Evolutionary conservation across 2,329 filamentous ascomycete species (phyloP), one percentile per base, ranked within the genome.

Genomic region (Penicillium aurantiogriseum): DNA sequence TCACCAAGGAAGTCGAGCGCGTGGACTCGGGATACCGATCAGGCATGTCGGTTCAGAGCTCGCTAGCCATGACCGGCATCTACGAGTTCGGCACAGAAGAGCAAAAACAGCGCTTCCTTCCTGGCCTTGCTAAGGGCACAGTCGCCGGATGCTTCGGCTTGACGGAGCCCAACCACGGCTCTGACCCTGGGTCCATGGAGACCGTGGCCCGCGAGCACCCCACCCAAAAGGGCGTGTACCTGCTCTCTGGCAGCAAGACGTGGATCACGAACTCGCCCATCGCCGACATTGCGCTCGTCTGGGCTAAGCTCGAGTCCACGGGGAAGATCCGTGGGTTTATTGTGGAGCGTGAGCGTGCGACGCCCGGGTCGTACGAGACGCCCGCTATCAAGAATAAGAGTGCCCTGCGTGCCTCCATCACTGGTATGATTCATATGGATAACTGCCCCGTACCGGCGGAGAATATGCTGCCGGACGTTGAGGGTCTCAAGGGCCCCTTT

Each of bases 221-320:
- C 6, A 87, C 85, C 8, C 92, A 92, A 80, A 88, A 90, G 69
- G 92, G 91, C 1, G 91, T 91, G 74, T 89, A 88, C 67, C 84
- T 87, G 43, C 77, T 96, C 36, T 91, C 87, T 45, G 92, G 92
- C 2, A 80, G 89, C 49, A 96, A 96, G 81, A 96, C 92, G 0
- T 96, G 92, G 92, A 96, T 96, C 72, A 96, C 92, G 15, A 96
- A 96, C 76, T 93, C 90, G 8, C 92, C 92, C 4, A 95, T 96
- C 67, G 85, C 91, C 2, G 91, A 96, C 67, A 82, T 96, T 2
- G 77, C 95, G 51, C 77, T 96, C 63, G 87, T 96, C 1, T 99
- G 94, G 94, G 94, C 93, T 1, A 97, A 96, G 79, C 78, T 96
- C 47, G 86, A 94, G 63, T 89, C 89, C 66, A 95, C 91, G 23